A percentile compares a stretch with the other conserved stretches of the same genome.
These are phyloP conservation scores for Ormosia semicastrata DNA, from an alignment of 306 rosid genomes.

Conservation along the genomic window DNA sequence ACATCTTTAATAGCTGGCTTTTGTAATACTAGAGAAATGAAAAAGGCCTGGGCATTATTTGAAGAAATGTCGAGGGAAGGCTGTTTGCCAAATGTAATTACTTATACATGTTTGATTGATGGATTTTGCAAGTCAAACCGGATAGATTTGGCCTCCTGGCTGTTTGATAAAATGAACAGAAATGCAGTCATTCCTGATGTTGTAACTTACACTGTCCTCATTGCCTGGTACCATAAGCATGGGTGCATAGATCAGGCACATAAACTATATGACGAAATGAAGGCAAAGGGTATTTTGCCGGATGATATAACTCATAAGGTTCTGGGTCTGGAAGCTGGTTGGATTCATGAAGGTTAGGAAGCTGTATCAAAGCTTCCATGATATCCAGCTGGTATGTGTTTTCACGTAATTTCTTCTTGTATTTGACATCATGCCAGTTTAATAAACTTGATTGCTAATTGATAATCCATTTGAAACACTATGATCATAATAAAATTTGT, in stretches of 20 bases:
- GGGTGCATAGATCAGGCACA: slow-evolving; percentile 36
- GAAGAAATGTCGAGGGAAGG: slow-evolving; percentile 48
- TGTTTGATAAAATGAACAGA: slow-evolving; percentile 52
- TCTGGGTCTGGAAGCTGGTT: slow-evolving; percentile 24
- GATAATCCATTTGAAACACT: slow-evolving; percentile 2
- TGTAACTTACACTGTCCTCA: slow-evolving; percentile 56
- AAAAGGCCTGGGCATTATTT: slow-evolving; percentile 47
- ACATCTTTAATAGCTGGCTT: slow-evolving; percentile 56
- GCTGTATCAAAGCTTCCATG: slow-evolving; percentile 26
- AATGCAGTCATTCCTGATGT: slow-evolving; percentile 42
- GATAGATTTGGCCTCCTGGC: slow-evolving; percentile 43
- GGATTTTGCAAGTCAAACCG: slow-evolving; percentile 50
- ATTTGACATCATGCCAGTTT: slow-evolving; percentile 15
- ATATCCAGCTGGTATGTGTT: slow-evolving; percentile 36
- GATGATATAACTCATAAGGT: slow-evolving; percentile 34
- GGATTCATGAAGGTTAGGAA: slow-evolving; percentile 21
- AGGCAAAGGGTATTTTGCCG: slow-evolving; percentile 38
- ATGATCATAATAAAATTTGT: not conserved
- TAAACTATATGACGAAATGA: slow-evolving; percentile 45
- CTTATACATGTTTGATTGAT: slow-evolving; percentile 62
- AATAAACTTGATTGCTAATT: slow-evolving; percentile 2
- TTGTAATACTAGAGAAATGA: slow-evolving; percentile 41
- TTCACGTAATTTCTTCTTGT: not conserved
- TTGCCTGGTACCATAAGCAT: slow-evolving; percentile 36
- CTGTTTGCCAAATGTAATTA: slow-evolving; percentile 42